A percentile compares a stretch with the other conserved stretches of the same genome.
phyloP scores from a whole-genome alignment of 495 filamentous ascomycete species.

The Pseudoneurospora amorphoporcata region DNA sequence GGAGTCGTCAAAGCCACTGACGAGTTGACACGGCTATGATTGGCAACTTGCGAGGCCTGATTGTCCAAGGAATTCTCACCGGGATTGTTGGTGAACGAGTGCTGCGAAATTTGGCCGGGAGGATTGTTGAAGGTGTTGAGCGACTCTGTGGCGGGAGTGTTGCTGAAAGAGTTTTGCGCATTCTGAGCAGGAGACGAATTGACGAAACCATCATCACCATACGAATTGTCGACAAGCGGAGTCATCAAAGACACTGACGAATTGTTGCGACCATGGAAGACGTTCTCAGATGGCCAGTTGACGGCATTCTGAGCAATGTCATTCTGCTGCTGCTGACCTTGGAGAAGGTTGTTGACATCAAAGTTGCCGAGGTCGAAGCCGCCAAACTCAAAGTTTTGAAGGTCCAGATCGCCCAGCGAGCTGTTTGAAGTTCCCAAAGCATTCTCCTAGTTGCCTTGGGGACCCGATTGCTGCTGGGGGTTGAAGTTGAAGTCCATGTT shows the following conservation, averaged over 20 bases:
- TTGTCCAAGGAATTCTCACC: too few relatives aligned
- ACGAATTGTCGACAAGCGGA: not conserved
- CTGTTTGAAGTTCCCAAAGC: not conserved
- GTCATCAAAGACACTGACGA: not conserved
- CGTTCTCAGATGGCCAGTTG: not conserved
- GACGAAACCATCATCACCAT: not conserved
- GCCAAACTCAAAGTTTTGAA: not conserved
- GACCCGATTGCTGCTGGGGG: not conserved
- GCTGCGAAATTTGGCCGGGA: too few relatives aligned
- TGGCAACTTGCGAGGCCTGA: too few relatives aligned
- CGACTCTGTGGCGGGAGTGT: not conserved
- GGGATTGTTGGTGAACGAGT: too few relatives aligned
- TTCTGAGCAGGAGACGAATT: not conserved
- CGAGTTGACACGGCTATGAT: too few relatives aligned
- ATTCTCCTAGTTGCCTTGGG: not conserved
- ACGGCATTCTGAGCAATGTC: not conserved
- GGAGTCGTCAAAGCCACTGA: too few relatives aligned
- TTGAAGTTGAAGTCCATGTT: not conserved
- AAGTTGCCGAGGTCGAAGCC: not conserved
- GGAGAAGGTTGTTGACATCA: not conserved
- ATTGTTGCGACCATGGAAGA: not conserved
- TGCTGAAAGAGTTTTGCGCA: not conserved
- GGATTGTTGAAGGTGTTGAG: too few relatives aligned
- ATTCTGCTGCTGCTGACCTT: not conserved
- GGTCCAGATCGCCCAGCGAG: not conserved